Evolutionary conservation across 2,329 filamentous ascomycete species (phyloP).

Genomic region (Sclerotinia spermophila): DNA sequence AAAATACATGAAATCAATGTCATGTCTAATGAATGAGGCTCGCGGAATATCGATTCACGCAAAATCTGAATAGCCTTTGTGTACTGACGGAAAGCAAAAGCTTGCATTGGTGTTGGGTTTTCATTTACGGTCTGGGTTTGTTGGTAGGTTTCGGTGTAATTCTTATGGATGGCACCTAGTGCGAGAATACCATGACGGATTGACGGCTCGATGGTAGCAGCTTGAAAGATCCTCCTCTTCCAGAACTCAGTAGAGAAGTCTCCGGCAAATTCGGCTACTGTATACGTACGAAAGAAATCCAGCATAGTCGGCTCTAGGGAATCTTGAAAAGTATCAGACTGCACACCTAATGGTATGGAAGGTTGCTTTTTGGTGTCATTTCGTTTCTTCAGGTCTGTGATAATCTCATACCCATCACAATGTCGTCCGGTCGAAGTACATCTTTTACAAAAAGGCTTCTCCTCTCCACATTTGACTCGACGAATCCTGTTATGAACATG

Average conservation of each 20-base stretch:
- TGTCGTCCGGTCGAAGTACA: conserved; percentile 34
- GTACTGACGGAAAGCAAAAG: conserved; percentile 56
- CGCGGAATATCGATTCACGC: conserved; percentile 30
- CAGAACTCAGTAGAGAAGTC: conserved; percentile 33
- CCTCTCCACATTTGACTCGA: conserved; percentile 36
- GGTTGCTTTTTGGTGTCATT: not conserved
- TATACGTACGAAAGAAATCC: conserved; percentile 30
- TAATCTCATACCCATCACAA: conserved; percentile 33
- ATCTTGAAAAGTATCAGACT: conserved; percentile 19
- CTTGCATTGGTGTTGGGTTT: conserved; percentile 20
- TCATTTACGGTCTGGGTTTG: conserved; percentile 37
- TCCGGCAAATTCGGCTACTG: conserved; percentile 28
- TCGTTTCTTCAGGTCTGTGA: not conserved
- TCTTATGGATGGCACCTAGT: conserved; percentile 34
- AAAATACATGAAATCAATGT: conserved; percentile 61
- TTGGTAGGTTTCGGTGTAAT: conserved; percentile 42
- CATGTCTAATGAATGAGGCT: conserved; percentile 31
- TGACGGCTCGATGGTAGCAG: conserved; percentile 28
- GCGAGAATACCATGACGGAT: conserved; percentile 34
- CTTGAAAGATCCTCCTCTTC: conserved; percentile 29
- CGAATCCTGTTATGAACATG: conserved; percentile 28
- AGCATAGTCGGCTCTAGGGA: conserved; percentile 28
- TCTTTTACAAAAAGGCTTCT: conserved; percentile 34
- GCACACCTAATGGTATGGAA: not conserved
- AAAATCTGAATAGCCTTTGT: conserved; percentile 48